These are phyloP conservation scores for Themeda triandra DNA, from an alignment of 176 grass and related monocot species.

Conservation along the genomic window DNA sequence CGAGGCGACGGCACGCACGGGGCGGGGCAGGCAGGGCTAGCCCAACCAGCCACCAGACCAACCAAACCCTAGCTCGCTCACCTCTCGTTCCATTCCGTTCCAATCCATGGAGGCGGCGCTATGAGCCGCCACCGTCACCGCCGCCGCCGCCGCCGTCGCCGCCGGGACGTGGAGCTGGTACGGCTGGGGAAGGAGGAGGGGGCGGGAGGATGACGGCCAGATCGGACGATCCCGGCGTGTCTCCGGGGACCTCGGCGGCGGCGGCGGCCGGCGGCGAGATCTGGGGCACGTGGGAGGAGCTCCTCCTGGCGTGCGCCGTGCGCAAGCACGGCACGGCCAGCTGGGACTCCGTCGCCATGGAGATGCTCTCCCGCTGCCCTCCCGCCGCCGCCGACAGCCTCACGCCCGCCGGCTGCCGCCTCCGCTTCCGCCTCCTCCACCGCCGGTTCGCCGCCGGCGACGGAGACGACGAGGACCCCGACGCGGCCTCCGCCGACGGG, in stretches of 20 bases:
- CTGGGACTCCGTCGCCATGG: conserved; percentile 52
- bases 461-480: conserved; percentile 13
- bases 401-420: conserved; percentile 51
- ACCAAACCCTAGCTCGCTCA: conserved; percentile 43
- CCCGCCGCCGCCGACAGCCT: conserved; percentile 22
- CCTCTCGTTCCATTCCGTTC: neutral
- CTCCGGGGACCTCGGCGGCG: conserved; percentile 1
- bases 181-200: neutral
- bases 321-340: conserved; percentile 61
- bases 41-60: conserved; percentile 26
- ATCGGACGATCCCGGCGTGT: conserved; percentile 64
- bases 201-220: conserved; percentile 35
- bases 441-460: conserved; percentile 49
- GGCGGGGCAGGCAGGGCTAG: conserved; percentile 21
- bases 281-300: conserved; percentile 91
- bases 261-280: conserved; percentile 46
- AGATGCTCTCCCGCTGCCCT: conserved; percentile 57
- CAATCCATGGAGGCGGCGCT: neutral
- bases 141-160: neutral
- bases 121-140: neutral
- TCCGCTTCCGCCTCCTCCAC: conserved; percentile 50
- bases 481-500: neutral
- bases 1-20: neutral
- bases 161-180: conserved; percentile 8
- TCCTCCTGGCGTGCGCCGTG: conserved; percentile 70